Evolutionary conservation across 768 basidiomycete species (phyloP).

Genomic region (Termitomyces heimii): DNA sequence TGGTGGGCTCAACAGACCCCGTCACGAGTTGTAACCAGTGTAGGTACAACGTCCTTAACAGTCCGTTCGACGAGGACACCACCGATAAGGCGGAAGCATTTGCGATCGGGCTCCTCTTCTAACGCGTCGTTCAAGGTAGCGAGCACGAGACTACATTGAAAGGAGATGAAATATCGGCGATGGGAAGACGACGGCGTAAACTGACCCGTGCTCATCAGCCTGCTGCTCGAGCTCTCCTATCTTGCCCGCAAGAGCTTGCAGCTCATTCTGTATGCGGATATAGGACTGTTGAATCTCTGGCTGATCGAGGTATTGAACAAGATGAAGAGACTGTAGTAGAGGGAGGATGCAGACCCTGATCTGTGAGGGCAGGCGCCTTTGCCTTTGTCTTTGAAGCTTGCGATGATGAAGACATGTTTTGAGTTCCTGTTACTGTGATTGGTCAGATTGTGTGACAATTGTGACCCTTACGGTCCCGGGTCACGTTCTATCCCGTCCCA

Average conservation of each 20-base stretch:
- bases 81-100: slow-evolving; percentile 95
- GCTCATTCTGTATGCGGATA: slow-evolving; percentile 76
- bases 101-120: slow-evolving; percentile 79
- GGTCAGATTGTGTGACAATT: slow-evolving; percentile 25
- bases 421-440: slow-evolving; percentile 39
- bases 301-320: slow-evolving; percentile 37
- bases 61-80: slow-evolving; percentile 95
- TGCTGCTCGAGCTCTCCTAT: slow-evolving; percentile 96
- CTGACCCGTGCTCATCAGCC: slow-evolving; percentile 90
- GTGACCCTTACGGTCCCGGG: slow-evolving; percentile 32
- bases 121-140: slow-evolving; percentile 80
- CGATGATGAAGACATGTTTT: slow-evolving; percentile 42
- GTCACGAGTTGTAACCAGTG: slow-evolving; percentile 82
- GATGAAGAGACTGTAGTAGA: slow-evolving; percentile 5
- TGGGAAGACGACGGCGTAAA: slow-evolving; percentile 11
- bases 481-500: slow-evolving; percentile 16
- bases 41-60: slow-evolving; percentile 90
- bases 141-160: slow-evolving; percentile 67
- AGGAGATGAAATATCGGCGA: slow-evolving; percentile 1
- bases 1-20: slow-evolving; percentile 49
- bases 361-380: slow-evolving; percentile 52
- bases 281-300: slow-evolving; percentile 85
- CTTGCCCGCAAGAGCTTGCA: slow-evolving; percentile 89
- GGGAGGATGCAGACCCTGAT: slow-evolving; percentile 55
- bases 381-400: slow-evolving; percentile 47